phyloP scores from a whole-genome alignment of 176 grass and related monocot species.

The Oryza meyeriana region DNA sequence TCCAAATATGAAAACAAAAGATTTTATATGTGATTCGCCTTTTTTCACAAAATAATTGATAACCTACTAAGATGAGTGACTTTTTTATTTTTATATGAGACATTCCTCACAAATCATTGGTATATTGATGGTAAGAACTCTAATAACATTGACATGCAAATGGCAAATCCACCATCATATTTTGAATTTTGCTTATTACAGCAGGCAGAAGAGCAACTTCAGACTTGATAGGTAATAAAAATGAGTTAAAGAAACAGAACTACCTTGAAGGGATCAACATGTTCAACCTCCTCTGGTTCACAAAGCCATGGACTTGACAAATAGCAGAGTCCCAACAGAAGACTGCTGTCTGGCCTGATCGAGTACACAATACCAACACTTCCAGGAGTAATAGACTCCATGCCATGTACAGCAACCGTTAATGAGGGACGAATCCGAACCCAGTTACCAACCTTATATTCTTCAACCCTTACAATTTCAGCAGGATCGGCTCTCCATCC shows the following conservation, averaged over 20 bases:
- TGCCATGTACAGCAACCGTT: conserved; percentile 77
- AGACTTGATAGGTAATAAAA: background rate
- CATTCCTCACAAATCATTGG: background rate
- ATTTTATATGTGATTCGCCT: background rate
- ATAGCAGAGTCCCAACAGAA: conserved; percentile 92
- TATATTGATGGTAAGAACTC: background rate
- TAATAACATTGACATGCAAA: background rate
- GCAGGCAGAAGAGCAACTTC: background rate
- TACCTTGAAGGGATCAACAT: conserved; percentile 97
- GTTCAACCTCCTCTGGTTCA: conserved; percentile 98
- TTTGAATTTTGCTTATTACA: background rate
- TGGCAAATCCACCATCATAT: background rate
- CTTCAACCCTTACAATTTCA: conserved; percentile 99
- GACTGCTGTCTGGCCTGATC: conserved; percentile 98
- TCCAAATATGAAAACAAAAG: background rate
- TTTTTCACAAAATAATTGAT: background rate
- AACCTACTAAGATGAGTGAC: background rate
- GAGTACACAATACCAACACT: conserved; percentile 89
- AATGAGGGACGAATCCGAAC: conserved; percentile 77
- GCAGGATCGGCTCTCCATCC: conserved; percentile 99
- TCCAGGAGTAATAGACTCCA: conserved; percentile 94
- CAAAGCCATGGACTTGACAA: conserved; percentile 87
- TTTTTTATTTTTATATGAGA: background rate
- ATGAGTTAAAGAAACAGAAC: conserved; percentile 3
- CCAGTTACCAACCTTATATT: conserved; percentile 97